These are phyloP conservation scores for Phytophthora melonis DNA, from an alignment of 352 stramenopile species.

Conservation along the genomic window DNA sequence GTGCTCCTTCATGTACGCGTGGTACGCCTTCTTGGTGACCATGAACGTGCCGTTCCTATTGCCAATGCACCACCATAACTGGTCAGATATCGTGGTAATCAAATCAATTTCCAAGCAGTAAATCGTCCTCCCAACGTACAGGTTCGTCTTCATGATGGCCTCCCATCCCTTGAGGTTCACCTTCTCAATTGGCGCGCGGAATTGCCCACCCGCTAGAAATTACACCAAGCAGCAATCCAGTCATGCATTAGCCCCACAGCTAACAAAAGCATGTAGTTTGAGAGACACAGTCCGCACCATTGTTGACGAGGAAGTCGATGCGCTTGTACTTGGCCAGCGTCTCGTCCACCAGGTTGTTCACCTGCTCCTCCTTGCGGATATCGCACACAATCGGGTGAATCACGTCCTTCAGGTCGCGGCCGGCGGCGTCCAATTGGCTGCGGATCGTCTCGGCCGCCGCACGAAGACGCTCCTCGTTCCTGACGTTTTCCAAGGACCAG, in stretches of 20 bases:
- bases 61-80: not conserved
- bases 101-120: not conserved
- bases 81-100: not conserved
- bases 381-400: slow-evolving; percentile 77
- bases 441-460: slow-evolving; percentile 68
- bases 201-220: slow-evolving; percentile 89
- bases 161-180: slow-evolving; percentile 93
- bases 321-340: slow-evolving; percentile 82
- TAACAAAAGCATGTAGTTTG: not conserved
- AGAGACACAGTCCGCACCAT: slow-evolving; percentile 51
- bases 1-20: slow-evolving; percentile 94
- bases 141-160: slow-evolving; percentile 93
- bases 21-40: slow-evolving; percentile 93
- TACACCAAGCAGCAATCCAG: slow-evolving; percentile 2
- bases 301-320: slow-evolving; percentile 95
- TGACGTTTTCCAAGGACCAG: slow-evolving; percentile 13
- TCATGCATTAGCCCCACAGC: not conserved
- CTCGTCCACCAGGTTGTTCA: slow-evolving; percentile 74
- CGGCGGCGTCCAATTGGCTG: slow-evolving; percentile 48
- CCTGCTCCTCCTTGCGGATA: slow-evolving; percentile 78
- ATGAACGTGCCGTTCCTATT: slow-evolving; percentile 91
- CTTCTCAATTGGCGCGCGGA: slow-evolving; percentile 89
- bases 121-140: slow-evolving; percentile 46
- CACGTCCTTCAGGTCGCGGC: slow-evolving; percentile 42
- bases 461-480: slow-evolving; percentile 74